Evolutionary conservation across 2,329 filamentous ascomycete species (phyloP).

Genomic region (Rasamsonia emersonii): DNA sequence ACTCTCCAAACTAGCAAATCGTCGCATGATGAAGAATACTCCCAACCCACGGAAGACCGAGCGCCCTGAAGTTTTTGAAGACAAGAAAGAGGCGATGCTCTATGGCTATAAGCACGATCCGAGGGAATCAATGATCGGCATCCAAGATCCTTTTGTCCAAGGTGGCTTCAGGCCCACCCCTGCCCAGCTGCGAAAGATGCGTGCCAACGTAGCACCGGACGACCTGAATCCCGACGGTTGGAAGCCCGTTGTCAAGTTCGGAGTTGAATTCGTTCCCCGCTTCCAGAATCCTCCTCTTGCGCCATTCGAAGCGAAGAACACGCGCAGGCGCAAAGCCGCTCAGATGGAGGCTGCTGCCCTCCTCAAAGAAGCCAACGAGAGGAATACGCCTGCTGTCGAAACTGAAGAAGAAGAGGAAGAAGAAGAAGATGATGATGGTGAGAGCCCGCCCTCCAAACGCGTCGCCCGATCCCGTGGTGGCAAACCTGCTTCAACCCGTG

Average conservation of each 20-base stretch:
- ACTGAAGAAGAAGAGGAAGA: constrained; percentile 23
- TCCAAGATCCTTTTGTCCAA: constrained; percentile 51
- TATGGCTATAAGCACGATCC: constrained; percentile 53
- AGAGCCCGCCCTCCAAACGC: constrained; percentile 18
- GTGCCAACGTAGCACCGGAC: constrained; percentile 23
- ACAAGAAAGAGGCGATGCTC: constrained; percentile 52
- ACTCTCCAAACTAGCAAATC: constrained; percentile 39
- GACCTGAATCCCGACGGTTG: constrained; percentile 36
- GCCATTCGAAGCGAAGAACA: constrained; percentile 20
- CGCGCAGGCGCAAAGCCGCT: constrained; percentile 29
- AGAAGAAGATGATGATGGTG: no score
- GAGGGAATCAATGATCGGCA: constrained; percentile 36
- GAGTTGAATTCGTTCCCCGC: constrained; percentile 28
- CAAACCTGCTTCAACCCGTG: constrained; percentile 16
- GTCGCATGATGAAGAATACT: constrained; percentile 44
- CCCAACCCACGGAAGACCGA: constrained; percentile 45
- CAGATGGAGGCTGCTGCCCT: constrained; percentile 23
- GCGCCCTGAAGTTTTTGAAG: constrained; percentile 44
- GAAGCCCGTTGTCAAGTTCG: constrained; percentile 27
- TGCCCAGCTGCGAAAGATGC: constrained; percentile 33
- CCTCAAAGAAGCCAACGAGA: constrained; percentile 21
- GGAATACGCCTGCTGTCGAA: constrained; percentile 17
- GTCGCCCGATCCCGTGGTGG: constrained; percentile 23
- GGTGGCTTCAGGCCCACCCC: constrained; percentile 38
- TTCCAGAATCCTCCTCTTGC: constrained; percentile 24